A percentile compares a stretch with the other conserved stretches of the same genome.
Evolutionary conservation across 345 rosid species (phyloP).

Genomic region (Cardamine occulta): DNA sequence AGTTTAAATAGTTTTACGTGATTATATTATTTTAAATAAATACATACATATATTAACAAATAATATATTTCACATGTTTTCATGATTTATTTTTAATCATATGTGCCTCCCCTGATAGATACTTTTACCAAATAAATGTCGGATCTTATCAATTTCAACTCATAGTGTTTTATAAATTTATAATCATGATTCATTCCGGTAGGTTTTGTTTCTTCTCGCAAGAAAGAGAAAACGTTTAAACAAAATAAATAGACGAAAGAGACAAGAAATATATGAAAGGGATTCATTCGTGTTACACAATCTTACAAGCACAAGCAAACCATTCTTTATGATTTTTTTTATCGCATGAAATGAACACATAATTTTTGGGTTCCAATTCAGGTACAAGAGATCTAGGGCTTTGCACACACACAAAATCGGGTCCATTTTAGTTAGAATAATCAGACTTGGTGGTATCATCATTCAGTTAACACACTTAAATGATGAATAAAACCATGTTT

Average conservation of each 20-base stretch:
- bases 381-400: not conserved
- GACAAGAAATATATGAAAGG: constrained; percentile 9
- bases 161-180: not conserved
- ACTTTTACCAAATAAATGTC: not conserved
- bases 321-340: not conserved
- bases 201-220: not conserved
- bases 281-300: not conserved
- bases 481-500: too few species aligned
- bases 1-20: not conserved
- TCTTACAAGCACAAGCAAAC: not conserved
- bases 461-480: not conserved
- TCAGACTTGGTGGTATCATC: not conserved
- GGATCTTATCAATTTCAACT: not conserved
- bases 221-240: not conserved
- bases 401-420: not conserved
- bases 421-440: not conserved
- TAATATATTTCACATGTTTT: not conserved
- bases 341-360: not conserved
- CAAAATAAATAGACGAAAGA: not conserved
- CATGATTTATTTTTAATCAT: not conserved
- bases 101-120: not conserved
- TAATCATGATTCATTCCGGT: not conserved
- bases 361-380: not conserved
- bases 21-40: too few species aligned
- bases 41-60: not conserved